Conservation (phyloP, 148 eudicot genomes). For the Camellia lanceoleosa region DNA sequence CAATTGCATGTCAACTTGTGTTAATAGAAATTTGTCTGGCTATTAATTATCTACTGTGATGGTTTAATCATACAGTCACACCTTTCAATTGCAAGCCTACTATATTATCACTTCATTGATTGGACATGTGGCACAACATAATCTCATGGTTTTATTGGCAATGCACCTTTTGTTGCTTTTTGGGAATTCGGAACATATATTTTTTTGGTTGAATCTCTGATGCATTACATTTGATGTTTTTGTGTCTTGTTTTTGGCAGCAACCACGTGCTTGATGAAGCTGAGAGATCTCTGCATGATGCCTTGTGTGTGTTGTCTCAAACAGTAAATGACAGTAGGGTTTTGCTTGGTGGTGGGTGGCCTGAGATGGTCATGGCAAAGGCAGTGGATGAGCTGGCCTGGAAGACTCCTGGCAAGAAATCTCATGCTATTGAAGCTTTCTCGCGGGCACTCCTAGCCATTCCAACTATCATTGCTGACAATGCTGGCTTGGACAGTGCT, state of each 20-base stretch:
- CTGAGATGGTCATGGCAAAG: slow-evolving; percentile 97
- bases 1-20: background rate
- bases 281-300: slow-evolving; percentile 93
- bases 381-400: slow-evolving; percentile 93
- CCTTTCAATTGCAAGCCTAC: background rate
- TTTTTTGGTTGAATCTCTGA: background rate
- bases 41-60: background rate
- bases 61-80: background rate
- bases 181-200: background rate
- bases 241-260: slow-evolving; percentile 42
- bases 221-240: background rate
- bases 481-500: slow-evolving; percentile 97
- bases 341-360: slow-evolving; percentile 97
- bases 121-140: background rate
- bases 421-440: slow-evolving; percentile 98
- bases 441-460: slow-evolving; percentile 87
- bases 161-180: background rate
- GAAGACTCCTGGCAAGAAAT: slow-evolving; percentile 91
- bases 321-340: slow-evolving; percentile 95
- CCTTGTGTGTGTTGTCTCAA: slow-evolving; percentile 93
- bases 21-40: background rate
- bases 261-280: slow-evolving; percentile 97
- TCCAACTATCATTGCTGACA: slow-evolving; percentile 93
- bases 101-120: background rate
- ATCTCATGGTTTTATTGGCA: background rate